Base-by-base conservation (phyloP, 108 stramenopile species). In the Asterionellopsis glacialis region DNA sequence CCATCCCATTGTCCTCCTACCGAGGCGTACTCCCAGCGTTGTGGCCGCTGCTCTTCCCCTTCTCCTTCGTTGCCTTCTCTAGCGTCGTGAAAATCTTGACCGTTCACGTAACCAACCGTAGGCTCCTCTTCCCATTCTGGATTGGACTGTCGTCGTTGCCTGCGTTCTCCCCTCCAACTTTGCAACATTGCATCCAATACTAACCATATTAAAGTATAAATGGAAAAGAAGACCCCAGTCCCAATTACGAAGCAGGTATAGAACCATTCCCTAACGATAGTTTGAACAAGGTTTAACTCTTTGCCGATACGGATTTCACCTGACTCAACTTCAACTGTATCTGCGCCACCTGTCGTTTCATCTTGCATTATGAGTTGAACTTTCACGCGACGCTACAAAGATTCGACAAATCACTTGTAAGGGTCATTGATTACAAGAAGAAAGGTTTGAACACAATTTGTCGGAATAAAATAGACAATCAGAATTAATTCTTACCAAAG, bases 281-380 rank as follows among this genome's bases (percentile, higher is more conserved):
- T 41, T 68, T 90, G 88, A 33, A 90, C 52, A 24, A 54, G 43
- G 14, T 71, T 74, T 60, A 88, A 71, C 60, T 90, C 87, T 52
- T 83, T 80, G 22, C 88, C 91, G 38, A 88, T 88, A 3, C 77
- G 63, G 19, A 93, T 59, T 44, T 75, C 71, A 15, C 76, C 82
- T n/a, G 52, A 45, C 1, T 65, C 67, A 60, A 83, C 75, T 55
- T 83, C 74, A 27, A 83, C 64, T 45, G 62, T 68, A 45, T 71
- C 40, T 65, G 25, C 21, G 45, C 51, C 57, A 73, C 28, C 18
- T 55, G 61, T n/a, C 10, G 45, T 41, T 21, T 52, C 44, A 11
- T 57, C 59, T 26, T 55, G 63, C 1, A 57, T 40, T 52, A 68
- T 25, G 22, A 80, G 56, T 21, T 25, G 45, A n/a, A 80, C 61